phyloP scores from a whole-genome alignment of 2,329 filamentous ascomycete genomes.

The Aspergillus versicolor region DNA sequence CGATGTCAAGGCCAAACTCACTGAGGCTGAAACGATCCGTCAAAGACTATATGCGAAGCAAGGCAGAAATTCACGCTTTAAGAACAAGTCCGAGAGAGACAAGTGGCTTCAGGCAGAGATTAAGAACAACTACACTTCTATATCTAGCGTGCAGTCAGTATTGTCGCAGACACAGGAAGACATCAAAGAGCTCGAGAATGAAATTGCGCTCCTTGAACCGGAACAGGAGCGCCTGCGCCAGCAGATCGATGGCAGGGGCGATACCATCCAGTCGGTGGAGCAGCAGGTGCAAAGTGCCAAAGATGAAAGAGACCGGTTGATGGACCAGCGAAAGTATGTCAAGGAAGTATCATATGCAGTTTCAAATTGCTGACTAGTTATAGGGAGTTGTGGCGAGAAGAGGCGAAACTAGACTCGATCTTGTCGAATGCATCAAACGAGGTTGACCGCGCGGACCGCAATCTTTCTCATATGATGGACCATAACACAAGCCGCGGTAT shows the following conservation, averaged over 20 bases:
- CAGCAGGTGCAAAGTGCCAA: conserved; percentile 75
- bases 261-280: conserved; percentile 68
- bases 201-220: conserved; percentile 70
- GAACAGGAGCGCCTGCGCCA: conserved; percentile 70
- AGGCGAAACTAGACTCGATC: conserved; percentile 79
- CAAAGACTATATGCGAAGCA: conserved; percentile 89
- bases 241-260: conserved; percentile 75
- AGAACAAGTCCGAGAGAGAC: conserved; percentile 84
- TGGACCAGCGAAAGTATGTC: conserved; percentile 74
- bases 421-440: conserved; percentile 74
- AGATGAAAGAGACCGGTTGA: conserved; percentile 73
- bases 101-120: conserved; percentile 78
- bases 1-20: conserved; percentile 68
- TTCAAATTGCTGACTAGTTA: conserved; percentile 6
- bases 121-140: conserved; percentile 70
- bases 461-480: conserved; percentile 83
- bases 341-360: background rate
- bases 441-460: conserved; percentile 72
- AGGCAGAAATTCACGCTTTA: conserved; percentile 81
- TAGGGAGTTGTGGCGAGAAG: conserved; percentile 75
- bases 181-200: conserved; percentile 66
- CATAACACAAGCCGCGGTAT: conserved; percentile 82
- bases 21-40: conserved; percentile 71
- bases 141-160: conserved; percentile 80
- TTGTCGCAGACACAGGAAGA: conserved; percentile 82